Percentiles rank a stretch among this genome's conserved stretches.
Evolutionary conservation across 2,329 filamentous ascomycete species (phyloP).

Genomic region (Ceratocystis eucalypticola): DNA sequence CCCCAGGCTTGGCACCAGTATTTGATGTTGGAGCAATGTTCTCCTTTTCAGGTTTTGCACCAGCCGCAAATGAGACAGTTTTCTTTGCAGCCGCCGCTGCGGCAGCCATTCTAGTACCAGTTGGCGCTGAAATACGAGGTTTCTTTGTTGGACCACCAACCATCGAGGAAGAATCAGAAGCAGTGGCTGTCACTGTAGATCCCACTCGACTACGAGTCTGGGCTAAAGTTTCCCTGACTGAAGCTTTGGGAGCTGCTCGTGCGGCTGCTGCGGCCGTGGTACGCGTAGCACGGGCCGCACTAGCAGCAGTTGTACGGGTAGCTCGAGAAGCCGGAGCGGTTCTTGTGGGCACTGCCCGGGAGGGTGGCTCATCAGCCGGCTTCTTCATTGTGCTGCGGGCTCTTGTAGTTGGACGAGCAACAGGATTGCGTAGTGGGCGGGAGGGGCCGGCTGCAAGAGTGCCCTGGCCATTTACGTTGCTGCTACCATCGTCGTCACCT

Average conservation of each 20-base stretch:
- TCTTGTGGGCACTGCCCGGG: slow-evolving; percentile 28
- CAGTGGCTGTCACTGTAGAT: slow-evolving; percentile 7
- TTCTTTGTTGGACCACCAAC: slow-evolving; percentile 29
- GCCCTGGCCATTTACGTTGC: slow-evolving; percentile 28
- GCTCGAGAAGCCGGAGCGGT: slow-evolving; percentile 20
- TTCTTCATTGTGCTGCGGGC: slow-evolving; percentile 4
- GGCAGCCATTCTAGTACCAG: slow-evolving; percentile 4
- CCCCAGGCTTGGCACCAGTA: slow-evolving; percentile 27
- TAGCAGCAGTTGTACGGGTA: slow-evolving; percentile 24
- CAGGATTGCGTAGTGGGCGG: background rate
- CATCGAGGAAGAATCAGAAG: slow-evolving; percentile 6
- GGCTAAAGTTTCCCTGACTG: background rate
- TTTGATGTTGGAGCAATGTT: slow-evolving; percentile 35
- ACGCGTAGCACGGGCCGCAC: slow-evolving; percentile 24
- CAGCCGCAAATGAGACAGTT: slow-evolving; percentile 44
- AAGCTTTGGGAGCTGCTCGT: slow-evolving; percentile 21
- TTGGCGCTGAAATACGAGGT: slow-evolving; percentile 28
- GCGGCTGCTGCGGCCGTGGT: slow-evolving; percentile 22
- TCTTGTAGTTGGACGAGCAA: background rate
- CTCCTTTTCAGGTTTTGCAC: slow-evolving; percentile 47
- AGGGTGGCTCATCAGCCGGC: slow-evolving; percentile 25
- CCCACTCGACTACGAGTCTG: background rate
- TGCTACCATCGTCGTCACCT: slow-evolving; percentile 34
- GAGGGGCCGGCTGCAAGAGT: slow-evolving; percentile 23
- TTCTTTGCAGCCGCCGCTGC: slow-evolving; percentile 39